A percentile compares a stretch with the other conserved stretches of the same genome.
These are phyloP conservation scores for Arthrobotrys megalospora DNA, from an alignment of 2,329 filamentous ascomycete species.

Conservation along the genomic window DNA sequence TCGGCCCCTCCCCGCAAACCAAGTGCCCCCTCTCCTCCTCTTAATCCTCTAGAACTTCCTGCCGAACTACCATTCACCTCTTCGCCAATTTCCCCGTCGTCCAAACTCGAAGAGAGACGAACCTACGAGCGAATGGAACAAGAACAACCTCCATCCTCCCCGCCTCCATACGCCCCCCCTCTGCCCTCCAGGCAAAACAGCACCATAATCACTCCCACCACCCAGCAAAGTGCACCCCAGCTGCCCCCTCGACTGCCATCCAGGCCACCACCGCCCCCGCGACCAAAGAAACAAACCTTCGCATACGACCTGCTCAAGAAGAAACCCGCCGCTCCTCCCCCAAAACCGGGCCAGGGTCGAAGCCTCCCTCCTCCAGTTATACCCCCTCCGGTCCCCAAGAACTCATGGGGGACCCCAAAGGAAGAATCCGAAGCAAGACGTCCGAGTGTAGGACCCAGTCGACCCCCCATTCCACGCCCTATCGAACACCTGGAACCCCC, in stretches of 20 bases:
- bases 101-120: conserved; percentile 3
- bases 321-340: conserved; percentile 1
- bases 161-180: conserved; percentile 31
- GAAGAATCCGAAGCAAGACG: background rate
- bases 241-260: conserved; percentile 2
- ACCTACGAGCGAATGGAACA: conserved; percentile 18
- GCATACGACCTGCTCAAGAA: background rate
- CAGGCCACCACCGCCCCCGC: background rate
- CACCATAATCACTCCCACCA: background rate
- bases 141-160: conserved; percentile 5
- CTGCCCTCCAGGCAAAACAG: conserved; percentile 18
- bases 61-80: too few species aligned
- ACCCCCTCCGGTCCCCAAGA: conserved; percentile 16
- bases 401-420: conserved; percentile 24
- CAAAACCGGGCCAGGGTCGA: conserved; percentile 22
- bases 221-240: background rate
- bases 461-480: conserved; percentile 8
- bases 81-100: background rate
- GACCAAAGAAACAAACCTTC: background rate
- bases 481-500: background rate
- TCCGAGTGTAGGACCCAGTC: conserved; percentile 1
- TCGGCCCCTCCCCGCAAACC: conserved; percentile 24
- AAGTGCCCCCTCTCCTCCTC: background rate
- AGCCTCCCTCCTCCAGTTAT: conserved; percentile 32
- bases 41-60: background rate